Conservation (phyloP, 1,139 yeast genomes). For the Pichia sp. region DNA sequence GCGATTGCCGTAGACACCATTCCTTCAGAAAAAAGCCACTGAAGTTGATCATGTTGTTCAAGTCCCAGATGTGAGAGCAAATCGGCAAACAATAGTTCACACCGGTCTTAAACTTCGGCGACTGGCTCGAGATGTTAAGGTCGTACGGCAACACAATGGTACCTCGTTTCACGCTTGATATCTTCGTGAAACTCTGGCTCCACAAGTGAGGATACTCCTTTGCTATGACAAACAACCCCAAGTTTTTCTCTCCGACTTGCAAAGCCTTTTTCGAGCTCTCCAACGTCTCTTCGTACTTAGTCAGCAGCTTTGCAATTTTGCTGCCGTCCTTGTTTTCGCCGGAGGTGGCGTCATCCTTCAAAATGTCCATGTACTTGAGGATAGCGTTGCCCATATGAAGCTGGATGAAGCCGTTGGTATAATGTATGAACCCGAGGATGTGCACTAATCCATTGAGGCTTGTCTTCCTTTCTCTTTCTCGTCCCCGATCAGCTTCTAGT, state of each 20-base stretch:
- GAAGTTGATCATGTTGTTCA: constrained; percentile 23
- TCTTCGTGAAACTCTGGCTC: constrained; percentile 7
- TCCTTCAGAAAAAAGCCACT: constrained; percentile 23
- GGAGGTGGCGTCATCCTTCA: neutral
- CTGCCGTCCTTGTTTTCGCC: neutral
- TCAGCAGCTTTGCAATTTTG: neutral
- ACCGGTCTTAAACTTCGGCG: constrained; percentile 5
- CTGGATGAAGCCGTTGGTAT: constrained; percentile 18
- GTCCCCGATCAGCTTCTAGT: neutral
- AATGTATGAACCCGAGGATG: constrained; percentile 16
- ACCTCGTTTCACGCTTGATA: constrained; percentile 8
- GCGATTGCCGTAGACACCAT: constrained; percentile 19
- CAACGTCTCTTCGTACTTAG: neutral
- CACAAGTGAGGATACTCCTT: constrained; percentile 11
- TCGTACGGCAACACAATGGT: constrained; percentile 5
- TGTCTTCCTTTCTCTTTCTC: neutral
- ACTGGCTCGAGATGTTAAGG: neutral
- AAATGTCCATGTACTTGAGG: constrained; percentile 3
- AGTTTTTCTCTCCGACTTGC: constrained; percentile 12
- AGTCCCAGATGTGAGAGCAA: constrained; percentile 14
- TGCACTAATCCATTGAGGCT: neutral
- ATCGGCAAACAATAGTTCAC: constrained; percentile 22
- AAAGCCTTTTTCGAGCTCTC: constrained; percentile 7
- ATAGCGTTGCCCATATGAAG: constrained; percentile 12
- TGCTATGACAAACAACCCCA: constrained; percentile 13